These are phyloP conservation scores for Penicillium paxilli DNA, from an alignment of 495 filamentous ascomycete species.

Conservation along the genomic window DNA sequence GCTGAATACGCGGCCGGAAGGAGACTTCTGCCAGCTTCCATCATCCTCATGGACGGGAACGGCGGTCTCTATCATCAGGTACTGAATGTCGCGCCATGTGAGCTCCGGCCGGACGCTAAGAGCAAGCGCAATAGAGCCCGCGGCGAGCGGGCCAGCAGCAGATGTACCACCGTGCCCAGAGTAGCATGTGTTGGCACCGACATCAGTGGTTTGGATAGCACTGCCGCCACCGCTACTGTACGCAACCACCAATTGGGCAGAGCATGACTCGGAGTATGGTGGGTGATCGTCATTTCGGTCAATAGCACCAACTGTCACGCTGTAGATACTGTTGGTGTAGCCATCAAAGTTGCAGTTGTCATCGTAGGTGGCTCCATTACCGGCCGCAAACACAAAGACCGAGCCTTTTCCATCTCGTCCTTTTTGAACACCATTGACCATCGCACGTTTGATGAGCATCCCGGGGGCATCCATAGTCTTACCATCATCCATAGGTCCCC, in stretches of 20 bases:
- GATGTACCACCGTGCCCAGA: constrained; percentile 89
- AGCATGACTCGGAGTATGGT: constrained; percentile 94
- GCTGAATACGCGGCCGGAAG: constrained; percentile 81
- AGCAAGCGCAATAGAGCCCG: constrained; percentile 90
- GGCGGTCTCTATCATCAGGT: constrained; percentile 80
- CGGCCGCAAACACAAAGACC: constrained; percentile 95
- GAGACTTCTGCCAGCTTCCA: constrained; percentile 76
- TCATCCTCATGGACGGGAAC: constrained; percentile 76
- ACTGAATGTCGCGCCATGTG: constrained; percentile 93
- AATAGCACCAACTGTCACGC: constrained; percentile 92
- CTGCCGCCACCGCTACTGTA: constrained; percentile 91
- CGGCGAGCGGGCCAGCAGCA: constrained; percentile 88
- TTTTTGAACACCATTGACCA: constrained; percentile 88
- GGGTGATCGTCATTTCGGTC: constrained; percentile 83
- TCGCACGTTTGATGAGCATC: constrained; percentile 81
- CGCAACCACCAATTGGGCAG: constrained; percentile 90
- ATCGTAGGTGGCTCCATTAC: constrained; percentile 82
- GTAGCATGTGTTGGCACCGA: constrained; percentile 79
- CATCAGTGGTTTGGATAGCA: constrained; percentile 94
- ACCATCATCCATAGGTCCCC: constrained; percentile 95
- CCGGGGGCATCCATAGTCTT: constrained; percentile 91
- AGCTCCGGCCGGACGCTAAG: constrained; percentile 83
- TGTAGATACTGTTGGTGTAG: constrained; percentile 99
- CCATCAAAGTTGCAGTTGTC: constrained; percentile 99
- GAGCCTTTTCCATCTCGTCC: constrained; percentile 83